phyloP scores from a whole-genome alignment of 2,329 filamentous ascomycete species.

The Botrytis fabae region DNA sequence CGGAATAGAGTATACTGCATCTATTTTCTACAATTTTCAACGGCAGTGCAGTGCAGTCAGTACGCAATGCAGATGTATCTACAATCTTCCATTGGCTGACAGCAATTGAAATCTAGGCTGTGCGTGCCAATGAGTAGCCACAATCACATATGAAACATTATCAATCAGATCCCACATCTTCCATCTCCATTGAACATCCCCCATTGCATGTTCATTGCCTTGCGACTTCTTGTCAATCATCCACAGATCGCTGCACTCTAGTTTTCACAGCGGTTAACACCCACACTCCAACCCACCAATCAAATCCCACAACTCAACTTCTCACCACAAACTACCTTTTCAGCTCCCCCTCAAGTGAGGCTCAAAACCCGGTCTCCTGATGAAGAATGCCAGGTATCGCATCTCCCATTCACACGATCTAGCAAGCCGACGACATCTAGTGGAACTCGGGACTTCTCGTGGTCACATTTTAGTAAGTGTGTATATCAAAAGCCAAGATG shows the following conservation, averaged over 20 bases:
- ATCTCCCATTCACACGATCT: neutral
- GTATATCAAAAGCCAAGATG: neutral
- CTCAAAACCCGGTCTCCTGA: constrained; percentile 8
- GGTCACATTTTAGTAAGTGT: neutral
- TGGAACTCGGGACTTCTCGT: neutral
- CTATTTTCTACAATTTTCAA: neutral
- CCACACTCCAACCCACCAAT: neutral
- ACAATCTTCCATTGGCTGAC: neutral
- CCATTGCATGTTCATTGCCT: neutral
- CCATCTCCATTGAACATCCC: neutral
- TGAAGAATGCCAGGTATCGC: constrained; percentile 5
- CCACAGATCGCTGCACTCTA: neutral
- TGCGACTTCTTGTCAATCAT: neutral
- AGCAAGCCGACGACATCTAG: neutral
- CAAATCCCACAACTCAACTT: neutral
- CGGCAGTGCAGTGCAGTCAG: neutral
- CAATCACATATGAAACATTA: constrained; percentile 13
- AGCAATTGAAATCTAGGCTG: neutral
- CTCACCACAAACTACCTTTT: neutral
- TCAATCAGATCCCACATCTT: neutral
- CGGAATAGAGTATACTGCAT: neutral
- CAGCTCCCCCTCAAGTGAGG: constrained; percentile 14
- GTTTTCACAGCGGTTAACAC: neutral
- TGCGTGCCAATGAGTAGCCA: constrained; percentile 3
- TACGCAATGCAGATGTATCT: neutral